phyloP scores from a whole-genome alignment of 1,139 yeast genomes.

The Wickerhamomyces sp. region DNA sequence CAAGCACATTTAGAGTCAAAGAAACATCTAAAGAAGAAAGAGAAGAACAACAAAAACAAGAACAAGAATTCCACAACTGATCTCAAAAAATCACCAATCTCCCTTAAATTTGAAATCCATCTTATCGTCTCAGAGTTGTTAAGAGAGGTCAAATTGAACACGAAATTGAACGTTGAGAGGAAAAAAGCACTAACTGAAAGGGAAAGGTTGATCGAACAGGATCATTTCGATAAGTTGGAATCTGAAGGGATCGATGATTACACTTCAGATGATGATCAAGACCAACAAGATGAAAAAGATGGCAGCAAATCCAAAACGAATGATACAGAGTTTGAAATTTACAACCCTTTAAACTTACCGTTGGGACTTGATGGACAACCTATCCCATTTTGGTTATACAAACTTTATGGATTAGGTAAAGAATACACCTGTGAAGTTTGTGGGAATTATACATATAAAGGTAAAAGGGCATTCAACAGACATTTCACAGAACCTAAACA shows the following conservation, averaged over 20 bases:
- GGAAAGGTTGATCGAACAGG: constrained; percentile 56
- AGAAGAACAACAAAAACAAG: constrained; percentile 9
- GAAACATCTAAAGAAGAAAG: constrained; percentile 57
- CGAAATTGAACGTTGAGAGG: constrained; percentile 63
- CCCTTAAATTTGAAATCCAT: constrained; percentile 33
- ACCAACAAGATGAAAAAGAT: constrained; percentile 16
- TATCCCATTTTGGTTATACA: constrained; percentile 90
- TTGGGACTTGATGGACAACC: constrained; percentile 88
- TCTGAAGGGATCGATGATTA: constrained; percentile 16
- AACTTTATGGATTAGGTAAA: constrained; percentile 78
- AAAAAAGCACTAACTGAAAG: constrained; percentile 67
- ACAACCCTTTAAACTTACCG: constrained; percentile 58
- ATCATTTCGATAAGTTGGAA: constrained; percentile 35
- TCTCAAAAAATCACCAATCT: constrained; percentile 14
- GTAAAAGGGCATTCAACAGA: constrained; percentile 63
- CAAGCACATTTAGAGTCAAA: constrained; percentile 69
- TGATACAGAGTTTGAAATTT: constrained; percentile 8
- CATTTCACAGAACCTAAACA: constrained; percentile 75
- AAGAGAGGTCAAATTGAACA: constrained; percentile 35
- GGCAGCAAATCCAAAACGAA: no score
- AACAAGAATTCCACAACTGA: no score
- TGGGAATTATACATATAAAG: constrained; percentile 69
- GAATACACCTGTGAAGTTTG: constrained; percentile 82
- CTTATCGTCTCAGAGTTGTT: constrained; percentile 29
- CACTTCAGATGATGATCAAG: constrained; percentile 19